phyloP scores from a whole-genome alignment of 371 early-diverging fungal species.

The Rhizopus arrhizus region DNA sequence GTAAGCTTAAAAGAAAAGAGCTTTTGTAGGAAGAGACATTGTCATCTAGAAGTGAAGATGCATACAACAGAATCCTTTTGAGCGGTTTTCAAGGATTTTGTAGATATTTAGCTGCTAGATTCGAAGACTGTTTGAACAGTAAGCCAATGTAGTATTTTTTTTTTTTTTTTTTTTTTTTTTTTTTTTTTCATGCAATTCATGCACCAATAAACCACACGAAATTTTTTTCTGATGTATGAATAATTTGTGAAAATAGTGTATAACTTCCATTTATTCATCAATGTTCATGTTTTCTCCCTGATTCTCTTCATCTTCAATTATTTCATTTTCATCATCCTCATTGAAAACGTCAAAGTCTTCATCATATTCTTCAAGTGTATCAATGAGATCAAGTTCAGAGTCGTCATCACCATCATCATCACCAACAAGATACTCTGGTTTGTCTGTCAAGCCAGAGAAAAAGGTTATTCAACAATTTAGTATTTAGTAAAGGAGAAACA shows the following conservation, averaged over 20 bases:
- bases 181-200: not conserved
- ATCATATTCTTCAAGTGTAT: slow-evolving; percentile 11
- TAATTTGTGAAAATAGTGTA: no score
- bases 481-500: slow-evolving; percentile 80
- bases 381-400: slow-evolving; percentile 8
- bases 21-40: no score
- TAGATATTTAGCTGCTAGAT: no score
- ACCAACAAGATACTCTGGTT: not conserved
- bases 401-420: slow-evolving; percentile 14
- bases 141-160: no score
- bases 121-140: no score
- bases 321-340: slow-evolving; percentile 15
- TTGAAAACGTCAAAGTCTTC: slow-evolving; percentile 21
- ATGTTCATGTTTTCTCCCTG: slow-evolving; percentile 16
- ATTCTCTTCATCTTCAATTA: slow-evolving; percentile 17
- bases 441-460: not conserved
- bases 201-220: no score
- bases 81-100: no score
- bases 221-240: no score
- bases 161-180: no score
- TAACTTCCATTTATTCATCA: not conserved
- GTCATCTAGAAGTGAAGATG: no score
- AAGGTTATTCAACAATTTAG: not conserved
- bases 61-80: no score
- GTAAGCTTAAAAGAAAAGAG: no score